Base-by-base conservation (phyloP, 495 filamentous ascomycete species). In the Aspergillus conjunctus region DNA sequence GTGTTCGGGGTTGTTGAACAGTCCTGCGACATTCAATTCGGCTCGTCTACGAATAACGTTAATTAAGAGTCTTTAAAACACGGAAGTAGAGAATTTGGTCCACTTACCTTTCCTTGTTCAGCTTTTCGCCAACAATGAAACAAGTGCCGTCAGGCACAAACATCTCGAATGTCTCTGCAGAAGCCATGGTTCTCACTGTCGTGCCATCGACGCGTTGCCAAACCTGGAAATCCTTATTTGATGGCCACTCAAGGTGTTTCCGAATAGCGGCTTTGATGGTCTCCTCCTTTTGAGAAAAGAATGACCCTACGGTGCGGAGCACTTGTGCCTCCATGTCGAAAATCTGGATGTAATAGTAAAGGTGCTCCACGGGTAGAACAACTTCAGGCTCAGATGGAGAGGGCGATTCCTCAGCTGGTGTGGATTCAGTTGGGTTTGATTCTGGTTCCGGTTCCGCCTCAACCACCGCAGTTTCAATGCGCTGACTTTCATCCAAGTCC, bases 251-350 rank as follows among this genome's bases (percentile, higher is more conserved):
- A 1, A 81, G 59, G 31, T 79, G 73, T 49, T 71, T 73, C 11
- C 79, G 71, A 20, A 81, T 63, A 0, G 73, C 76, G 8, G 72
- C 56, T 54, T 77, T 79, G 62, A 83, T 78, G 43, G 75, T 81
- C 12, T 75, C 72, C 17, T 75, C 75, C 11, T 71, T 66, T 44
- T 74, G 73, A 8, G 74, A 81, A 49, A 82, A 73, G 64, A 79
- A 78, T 8, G 73, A 76, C 20, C 76, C 91, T 20, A 88, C 82
- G 2, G 83, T 85, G 20, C 67, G 70, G 3, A 80, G 67, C 1
- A 65, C 67, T 60, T 78, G 80, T n/a, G 66, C 70, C 20, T 83
- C 77, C 32, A 69, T 69, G 56, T 83, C 82, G 51, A 85, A 85
- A 22, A 77, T 58, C 66, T 81, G 81, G 51, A 80, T 76, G 58